Conservation (phyloP, 2,329 filamentous ascomycete species). For the Alternaria novae-zelandiae region DNA sequence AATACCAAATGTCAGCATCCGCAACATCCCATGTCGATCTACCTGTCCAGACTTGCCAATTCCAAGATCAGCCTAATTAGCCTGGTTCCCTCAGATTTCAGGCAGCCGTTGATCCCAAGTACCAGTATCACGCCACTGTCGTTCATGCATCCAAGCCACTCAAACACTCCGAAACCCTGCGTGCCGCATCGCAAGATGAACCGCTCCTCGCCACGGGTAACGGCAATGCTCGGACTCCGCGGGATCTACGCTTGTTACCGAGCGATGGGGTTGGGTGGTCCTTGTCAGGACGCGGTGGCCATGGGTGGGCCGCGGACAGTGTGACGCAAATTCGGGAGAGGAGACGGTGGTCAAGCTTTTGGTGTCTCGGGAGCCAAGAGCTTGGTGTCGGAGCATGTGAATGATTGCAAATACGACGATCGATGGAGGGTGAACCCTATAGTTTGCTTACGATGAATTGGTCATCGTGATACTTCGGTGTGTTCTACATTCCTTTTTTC, state of each 20-base stretch:
- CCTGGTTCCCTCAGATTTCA: neutral
- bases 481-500: slow-evolving; percentile 26
- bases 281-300: neutral
- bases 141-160: slow-evolving; percentile 14
- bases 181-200: slow-evolving; percentile 3
- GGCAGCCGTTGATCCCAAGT: neutral
- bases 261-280: neutral
- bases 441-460: neutral
- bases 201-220: neutral
- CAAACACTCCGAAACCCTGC: slow-evolving; percentile 13
- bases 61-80: neutral
- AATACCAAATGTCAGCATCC: neutral
- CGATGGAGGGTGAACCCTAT: neutral
- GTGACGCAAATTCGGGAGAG: neutral
- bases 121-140: slow-evolving; percentile 5
- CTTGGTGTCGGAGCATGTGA: slow-evolving; percentile 6
- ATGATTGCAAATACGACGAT: neutral
- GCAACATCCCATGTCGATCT: neutral
- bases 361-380: slow-evolving; percentile 27
- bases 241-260: neutral
- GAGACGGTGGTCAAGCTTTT: slow-evolving; percentile 25
- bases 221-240: neutral
- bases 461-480: neutral
- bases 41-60: neutral
- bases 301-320: neutral